Conservation (phyloP, 1,284 basidiomycete genomes). For the Apiotrichum veenhuisii region DNA sequence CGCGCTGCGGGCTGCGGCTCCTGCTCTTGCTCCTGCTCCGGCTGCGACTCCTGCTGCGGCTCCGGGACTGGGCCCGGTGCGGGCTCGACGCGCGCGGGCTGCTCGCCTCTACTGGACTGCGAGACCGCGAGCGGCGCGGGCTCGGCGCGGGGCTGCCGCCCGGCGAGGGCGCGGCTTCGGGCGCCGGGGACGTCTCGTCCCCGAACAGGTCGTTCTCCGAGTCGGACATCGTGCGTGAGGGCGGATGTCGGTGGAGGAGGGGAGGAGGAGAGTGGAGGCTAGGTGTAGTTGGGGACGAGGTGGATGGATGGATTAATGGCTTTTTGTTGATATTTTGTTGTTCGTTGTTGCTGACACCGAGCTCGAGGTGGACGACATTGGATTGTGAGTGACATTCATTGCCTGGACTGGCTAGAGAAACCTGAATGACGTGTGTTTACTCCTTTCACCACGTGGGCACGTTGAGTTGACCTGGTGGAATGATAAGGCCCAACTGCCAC, state of each 20-base stretch:
- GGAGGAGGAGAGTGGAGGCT: too few species aligned
- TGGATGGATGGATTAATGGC: background rate
- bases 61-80: too few species aligned
- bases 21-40: too few species aligned
- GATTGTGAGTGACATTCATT: background rate
- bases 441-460: background rate
- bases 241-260: too few species aligned
- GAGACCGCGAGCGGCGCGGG: too few species aligned
- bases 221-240: constrained; percentile 18
- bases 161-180: constrained; percentile 8
- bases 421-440: background rate
- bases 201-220: constrained; percentile 40
- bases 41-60: too few species aligned
- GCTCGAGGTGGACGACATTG: background rate
- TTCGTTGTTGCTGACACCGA: background rate
- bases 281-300: background rate
- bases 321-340: background rate
- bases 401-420: too few species aligned
- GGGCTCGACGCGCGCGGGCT: too few species aligned
- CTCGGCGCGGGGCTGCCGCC: background rate
- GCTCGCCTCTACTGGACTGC: too few species aligned
- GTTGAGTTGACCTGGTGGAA: too few species aligned
- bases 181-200: constrained; percentile 8
- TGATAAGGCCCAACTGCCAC: background rate
- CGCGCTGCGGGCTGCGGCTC: background rate